Evolutionary conservation across 805 yeast species (phyloP), one percentile per base, ranked within the genome.

Genomic region (Scheffersomyces ergatensis): DNA sequence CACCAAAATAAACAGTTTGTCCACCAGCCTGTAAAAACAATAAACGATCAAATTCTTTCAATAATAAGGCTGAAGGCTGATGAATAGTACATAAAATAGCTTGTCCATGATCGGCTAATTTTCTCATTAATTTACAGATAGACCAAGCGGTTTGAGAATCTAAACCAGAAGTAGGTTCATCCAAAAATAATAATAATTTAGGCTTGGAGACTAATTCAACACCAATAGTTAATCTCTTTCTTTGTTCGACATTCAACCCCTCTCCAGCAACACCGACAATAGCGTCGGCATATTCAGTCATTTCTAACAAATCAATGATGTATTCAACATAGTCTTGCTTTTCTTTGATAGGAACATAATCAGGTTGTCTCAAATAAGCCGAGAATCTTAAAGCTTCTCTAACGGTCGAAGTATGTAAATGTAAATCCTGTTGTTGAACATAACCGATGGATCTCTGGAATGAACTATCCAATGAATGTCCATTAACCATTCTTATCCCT

Each of bases 361-460:
- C 58, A 12, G 89, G 85, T 62, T 82, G 89, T 64, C 93, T 80
- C 54, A 85, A 66, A 44, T 77, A 68, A 17, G 92, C 92, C 34
- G 89, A 77, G 61, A 85, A 85, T 38, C 72, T 67, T 46, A 85
- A 70, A 4, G 92, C 81, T 62, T 85, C 93, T 49, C 89, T 76
- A 13, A 85, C 92, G 30, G 92, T 82, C n/a, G 82, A 65, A 34
- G 81, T 77, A 26, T 78, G 73, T 57, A 84, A 67, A 60, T 85
- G 93, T 48, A 85, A 65, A 71, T 85, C 92, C 55, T 83, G 89
- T 63, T 85, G 93, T 62, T 85, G 89, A 32, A 82, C 89, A 58
- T 83, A 85, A 42, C 93, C 93, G 56, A 86, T 84, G 4, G 85
- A 74, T 58, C 90, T 76, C 59, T 82, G 83, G 75, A 84, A 84